Evolutionary conservation across 805 yeast species (phyloP).

Genomic region (Priceomyces castillae): DNA sequence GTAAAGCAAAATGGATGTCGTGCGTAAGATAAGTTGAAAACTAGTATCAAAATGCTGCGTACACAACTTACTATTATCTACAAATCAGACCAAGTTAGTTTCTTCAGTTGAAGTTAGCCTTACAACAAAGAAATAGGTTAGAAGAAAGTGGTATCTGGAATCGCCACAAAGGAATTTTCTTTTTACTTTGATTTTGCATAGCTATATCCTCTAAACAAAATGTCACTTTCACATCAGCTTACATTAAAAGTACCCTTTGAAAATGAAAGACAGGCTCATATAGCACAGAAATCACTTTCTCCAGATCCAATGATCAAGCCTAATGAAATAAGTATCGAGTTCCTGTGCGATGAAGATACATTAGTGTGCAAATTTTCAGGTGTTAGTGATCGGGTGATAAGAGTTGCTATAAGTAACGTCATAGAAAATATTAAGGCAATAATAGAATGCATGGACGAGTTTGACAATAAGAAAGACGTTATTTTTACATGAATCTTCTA

Average conservation of each 20-base stretch:
- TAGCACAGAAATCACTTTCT: slow-evolving; percentile 57
- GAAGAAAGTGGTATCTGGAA: no score
- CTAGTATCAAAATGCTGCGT: no score
- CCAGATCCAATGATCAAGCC: slow-evolving; percentile 85
- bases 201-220: neutral
- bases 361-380: slow-evolving; percentile 55
- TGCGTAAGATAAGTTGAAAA: no score
- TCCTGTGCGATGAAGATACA: slow-evolving; percentile 29
- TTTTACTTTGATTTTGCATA: no score
- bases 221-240: slow-evolving; percentile 10
- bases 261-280: slow-evolving; percentile 53
- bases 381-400: slow-evolving; percentile 65
- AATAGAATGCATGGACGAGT: slow-evolving; percentile 76
- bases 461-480: slow-evolving; percentile 40
- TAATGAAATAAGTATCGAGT: slow-evolving; percentile 55
- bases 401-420: slow-evolving; percentile 82
- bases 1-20: no score
- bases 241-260: slow-evolving; percentile 63
- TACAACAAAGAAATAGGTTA: no score
- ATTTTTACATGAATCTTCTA: slow-evolving; percentile 13
- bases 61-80: no score
- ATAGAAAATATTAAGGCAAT: slow-evolving; percentile 75
- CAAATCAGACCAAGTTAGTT: no score
- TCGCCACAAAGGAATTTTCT: no score
- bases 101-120: no score